Conservation (phyloP, 371 early-diverging fungal genomes). For the Choanephora cucurbitarum region DNA sequence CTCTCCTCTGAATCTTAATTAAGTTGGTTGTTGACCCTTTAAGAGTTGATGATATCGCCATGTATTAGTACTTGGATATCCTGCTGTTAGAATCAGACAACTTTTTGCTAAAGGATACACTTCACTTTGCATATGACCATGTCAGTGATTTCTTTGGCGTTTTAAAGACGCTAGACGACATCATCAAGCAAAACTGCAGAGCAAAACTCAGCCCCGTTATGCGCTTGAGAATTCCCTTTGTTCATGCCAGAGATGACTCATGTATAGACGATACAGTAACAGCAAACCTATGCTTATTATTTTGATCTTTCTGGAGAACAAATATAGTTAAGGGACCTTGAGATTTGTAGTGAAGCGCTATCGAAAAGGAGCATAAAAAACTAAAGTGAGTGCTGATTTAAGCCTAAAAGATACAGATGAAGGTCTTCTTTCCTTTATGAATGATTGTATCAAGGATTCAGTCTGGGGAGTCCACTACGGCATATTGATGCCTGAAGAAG, state of each 20-base stretch:
- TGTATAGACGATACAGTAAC: background rate
- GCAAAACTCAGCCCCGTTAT: background rate
- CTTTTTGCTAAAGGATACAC: background rate
- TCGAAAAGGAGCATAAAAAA: background rate
- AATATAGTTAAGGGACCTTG: background rate
- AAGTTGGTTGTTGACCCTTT: no score
- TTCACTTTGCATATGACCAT: background rate
- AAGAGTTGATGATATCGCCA: background rate
- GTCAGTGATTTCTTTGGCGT: conserved; percentile 2
- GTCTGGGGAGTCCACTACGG: background rate
- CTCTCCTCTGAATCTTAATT: no score
- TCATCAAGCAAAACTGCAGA: background rate
- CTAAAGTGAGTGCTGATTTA: background rate
- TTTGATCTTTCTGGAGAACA: background rate
- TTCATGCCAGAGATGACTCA: background rate
- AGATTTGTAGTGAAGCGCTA: background rate
- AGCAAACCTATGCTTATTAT: background rate
- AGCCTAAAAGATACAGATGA: background rate
- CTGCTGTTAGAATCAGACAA: background rate
- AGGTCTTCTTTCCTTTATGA: background rate
- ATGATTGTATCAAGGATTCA: background rate
- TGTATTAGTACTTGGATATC: background rate
- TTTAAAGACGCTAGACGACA: background rate
- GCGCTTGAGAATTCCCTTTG: background rate
- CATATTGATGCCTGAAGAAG: background rate